Evolutionary conservation across 2,329 filamentous ascomycete species (phyloP).

Genomic region (Bipolaris victoriae): DNA sequence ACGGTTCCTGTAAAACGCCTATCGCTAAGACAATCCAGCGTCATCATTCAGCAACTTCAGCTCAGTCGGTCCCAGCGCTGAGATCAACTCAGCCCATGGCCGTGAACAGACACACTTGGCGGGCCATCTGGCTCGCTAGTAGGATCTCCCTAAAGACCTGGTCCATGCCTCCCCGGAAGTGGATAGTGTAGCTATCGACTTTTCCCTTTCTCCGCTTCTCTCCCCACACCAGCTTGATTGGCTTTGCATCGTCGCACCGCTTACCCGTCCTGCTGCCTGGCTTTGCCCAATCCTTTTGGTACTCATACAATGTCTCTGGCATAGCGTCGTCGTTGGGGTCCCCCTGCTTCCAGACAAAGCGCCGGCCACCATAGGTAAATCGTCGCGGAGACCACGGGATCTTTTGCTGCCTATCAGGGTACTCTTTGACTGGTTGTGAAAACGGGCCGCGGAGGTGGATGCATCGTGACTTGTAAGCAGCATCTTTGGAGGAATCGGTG

Average conservation of each 20-base stretch:
- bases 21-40: constrained; percentile 16
- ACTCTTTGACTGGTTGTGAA: constrained; percentile 43
- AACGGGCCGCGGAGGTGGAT: constrained; percentile 45
- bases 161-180: constrained; percentile 47
- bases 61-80: background rate
- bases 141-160: constrained; percentile 47
- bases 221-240: constrained; percentile 43
- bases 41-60: constrained; percentile 14
- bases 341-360: constrained; percentile 53
- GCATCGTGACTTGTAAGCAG: constrained; percentile 46
- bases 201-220: constrained; percentile 47
- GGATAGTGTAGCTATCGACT: constrained; percentile 48
- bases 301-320: constrained; percentile 48
- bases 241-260: constrained; percentile 41
- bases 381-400: constrained; percentile 49
- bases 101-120: constrained; percentile 47
- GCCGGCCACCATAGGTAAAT: constrained; percentile 46
- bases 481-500: constrained; percentile 31
- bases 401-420: constrained; percentile 46
- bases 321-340: constrained; percentile 56
- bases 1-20: constrained; percentile 11
- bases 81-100: constrained; percentile 36
- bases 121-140: constrained; percentile 48
- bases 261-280: constrained; percentile 46
- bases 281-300: constrained; percentile 43